Evolutionary conservation across 2,329 filamentous ascomycete genomes (phyloP).

Genomic region (Chaetomiaceae sp.): DNA sequence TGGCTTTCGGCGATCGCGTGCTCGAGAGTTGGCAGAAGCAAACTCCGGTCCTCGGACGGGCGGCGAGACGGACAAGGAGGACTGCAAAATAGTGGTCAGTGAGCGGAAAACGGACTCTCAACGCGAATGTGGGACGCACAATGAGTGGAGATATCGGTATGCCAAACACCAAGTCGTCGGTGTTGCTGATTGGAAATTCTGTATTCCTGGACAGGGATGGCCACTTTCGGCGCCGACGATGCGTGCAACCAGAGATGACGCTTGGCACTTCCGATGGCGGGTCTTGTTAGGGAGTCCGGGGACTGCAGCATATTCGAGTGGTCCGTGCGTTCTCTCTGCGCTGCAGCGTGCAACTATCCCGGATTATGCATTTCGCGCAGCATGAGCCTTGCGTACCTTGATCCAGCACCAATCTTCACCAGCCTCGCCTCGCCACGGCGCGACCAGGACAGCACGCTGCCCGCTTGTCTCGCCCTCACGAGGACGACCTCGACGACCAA

Average conservation of each 20-base stretch:
- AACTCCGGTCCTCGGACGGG: slow-evolving; percentile 14
- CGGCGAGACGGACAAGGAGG: neutral
- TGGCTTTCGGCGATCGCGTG: neutral
- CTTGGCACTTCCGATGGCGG: neutral
- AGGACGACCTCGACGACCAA: slow-evolving; percentile 21
- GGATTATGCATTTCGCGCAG: neutral
- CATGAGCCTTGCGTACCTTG: neutral
- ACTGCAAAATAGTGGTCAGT: neutral
- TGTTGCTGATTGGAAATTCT: slow-evolving; percentile 3
- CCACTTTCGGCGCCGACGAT: slow-evolving; percentile 8
- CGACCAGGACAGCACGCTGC: slow-evolving; percentile 8
- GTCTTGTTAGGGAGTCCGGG: slow-evolving; percentile 10
- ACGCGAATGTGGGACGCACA: slow-evolving; percentile 3
- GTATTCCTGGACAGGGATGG: slow-evolving; percentile 5
- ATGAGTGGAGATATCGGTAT: slow-evolving; percentile 8
- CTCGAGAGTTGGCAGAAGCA: neutral
- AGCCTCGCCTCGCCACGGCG: slow-evolving; percentile 4
- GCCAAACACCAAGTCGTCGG: neutral
- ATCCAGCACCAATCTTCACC: slow-evolving; percentile 14
- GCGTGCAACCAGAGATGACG: slow-evolving; percentile 6
- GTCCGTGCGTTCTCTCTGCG: neutral
- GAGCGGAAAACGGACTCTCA: neutral
- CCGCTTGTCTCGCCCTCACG: slow-evolving; percentile 4
- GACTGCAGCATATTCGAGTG: neutral
- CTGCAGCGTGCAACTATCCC: neutral